Evolutionary conservation across 805 yeast genomes (phyloP).

Genomic region (Ogataea paraovalis): DNA sequence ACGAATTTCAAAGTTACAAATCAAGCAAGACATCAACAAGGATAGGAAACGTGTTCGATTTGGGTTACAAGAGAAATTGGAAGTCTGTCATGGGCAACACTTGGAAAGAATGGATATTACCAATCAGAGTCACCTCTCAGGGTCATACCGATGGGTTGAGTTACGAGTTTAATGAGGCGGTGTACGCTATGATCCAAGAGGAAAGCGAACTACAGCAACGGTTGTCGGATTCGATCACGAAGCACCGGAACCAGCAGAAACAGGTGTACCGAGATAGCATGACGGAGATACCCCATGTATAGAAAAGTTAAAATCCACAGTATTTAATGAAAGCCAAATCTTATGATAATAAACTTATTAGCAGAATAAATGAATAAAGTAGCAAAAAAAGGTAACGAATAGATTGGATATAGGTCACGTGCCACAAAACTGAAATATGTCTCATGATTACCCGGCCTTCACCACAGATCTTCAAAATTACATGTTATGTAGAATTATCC

Average conservation of each 20-base stretch:
- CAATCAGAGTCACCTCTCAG: slow-evolving; percentile 29
- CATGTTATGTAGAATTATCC: no score
- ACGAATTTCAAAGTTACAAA: slow-evolving; percentile 48
- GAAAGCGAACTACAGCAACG: slow-evolving; percentile 44
- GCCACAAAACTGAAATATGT: no score
- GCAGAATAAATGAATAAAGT: no score
- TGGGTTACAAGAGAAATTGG: slow-evolving; percentile 68
- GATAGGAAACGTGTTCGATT: slow-evolving; percentile 68
- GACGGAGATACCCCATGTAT: background rate
- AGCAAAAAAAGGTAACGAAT: no score
- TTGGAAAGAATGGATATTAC: slow-evolving; percentile 69
- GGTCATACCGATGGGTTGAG: slow-evolving; percentile 44
- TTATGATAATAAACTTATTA: no score
- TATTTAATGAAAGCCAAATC: no score
- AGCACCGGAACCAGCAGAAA: slow-evolving; percentile 23
- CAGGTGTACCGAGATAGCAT: slow-evolving; percentile 2
- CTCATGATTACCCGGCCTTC: background rate
- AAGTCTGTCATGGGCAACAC: slow-evolving; percentile 64
- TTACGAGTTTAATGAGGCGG: slow-evolving; percentile 43
- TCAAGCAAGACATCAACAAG: slow-evolving; percentile 38
- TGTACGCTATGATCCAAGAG: slow-evolving; percentile 37
- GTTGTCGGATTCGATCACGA: slow-evolving; percentile 38
- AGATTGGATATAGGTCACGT: no score
- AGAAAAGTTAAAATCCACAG: background rate
- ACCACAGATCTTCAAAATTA: no score